Evolutionary conservation across 192 early-diverging fungal genomes (phyloP), one percentile per base, ranked within the genome.

Genomic region (Coemansia aciculifera): DNA sequence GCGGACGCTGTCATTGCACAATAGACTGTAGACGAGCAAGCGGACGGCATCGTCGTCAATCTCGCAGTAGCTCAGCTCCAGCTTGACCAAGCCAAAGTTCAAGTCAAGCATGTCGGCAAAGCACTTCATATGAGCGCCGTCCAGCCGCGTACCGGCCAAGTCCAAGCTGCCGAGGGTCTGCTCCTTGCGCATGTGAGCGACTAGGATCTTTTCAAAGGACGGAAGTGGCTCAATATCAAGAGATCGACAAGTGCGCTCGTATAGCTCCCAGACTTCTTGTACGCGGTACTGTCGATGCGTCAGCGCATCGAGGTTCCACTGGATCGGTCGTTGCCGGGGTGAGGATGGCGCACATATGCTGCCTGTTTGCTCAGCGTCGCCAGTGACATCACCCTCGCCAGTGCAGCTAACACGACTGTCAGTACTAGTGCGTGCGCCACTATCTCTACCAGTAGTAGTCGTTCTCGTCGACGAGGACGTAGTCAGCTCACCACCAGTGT

Each of bases 91-190:
- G 24, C 91, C 90, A 85, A 90, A 90, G 60, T 91, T 88, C 24
- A 93, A 81, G 24, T 87, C 88, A 23, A 94, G 80, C 56, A 94
- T 85, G 56, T 93, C 91, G 21, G 90, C 89, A 61, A 94, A 82
- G 61, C 91, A 89, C 31, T 86, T 85, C 44, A 89, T 84, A 39
- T 85, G 76, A 15, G 72, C 79, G 15, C 87, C 84, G 62, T 83
- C 74, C 21, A 94, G 67, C 21, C 63, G 73, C 31, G 87, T 78
- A 43, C 87, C 89, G 0, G 84, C 56, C 42, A 85, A 69, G 31
- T 68, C 67, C 12, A 85, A 64, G 38, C 66, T 78, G 43, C 75
- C 73, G 37, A 81, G 72, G 7, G 71, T 59, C 21, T 71, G 79
- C 10, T 68, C 71, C 43, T 78, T 71, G 62, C 73, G 71, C 70